phyloP scores from a whole-genome alignment of 495 filamentous ascomycete species.

The Podospora conica region DNA sequence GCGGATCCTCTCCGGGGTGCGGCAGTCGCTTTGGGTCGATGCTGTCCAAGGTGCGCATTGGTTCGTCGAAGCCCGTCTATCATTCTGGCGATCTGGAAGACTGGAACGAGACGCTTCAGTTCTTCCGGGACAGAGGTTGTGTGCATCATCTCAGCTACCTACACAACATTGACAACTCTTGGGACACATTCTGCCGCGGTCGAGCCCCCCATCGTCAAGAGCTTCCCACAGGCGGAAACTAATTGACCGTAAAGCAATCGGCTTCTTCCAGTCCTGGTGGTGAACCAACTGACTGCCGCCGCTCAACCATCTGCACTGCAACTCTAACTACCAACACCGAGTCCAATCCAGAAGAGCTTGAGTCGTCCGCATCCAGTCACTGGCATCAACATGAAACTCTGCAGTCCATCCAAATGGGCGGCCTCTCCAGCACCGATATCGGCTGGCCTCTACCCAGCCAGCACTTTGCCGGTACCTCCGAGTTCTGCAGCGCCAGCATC shows the following conservation, averaged over 20 bases:
- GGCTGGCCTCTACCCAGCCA: too few relatives aligned
- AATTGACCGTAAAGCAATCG: too few relatives aligned
- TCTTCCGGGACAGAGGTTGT: neutral
- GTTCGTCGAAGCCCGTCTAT: neutral
- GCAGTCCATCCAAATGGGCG: neutral
- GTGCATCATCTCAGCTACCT: neutral
- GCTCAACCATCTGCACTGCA: neutral
- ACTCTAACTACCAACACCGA: neutral
- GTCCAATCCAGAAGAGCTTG: too few relatives aligned
- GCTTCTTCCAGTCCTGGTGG: neutral
- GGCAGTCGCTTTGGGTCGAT: too few relatives aligned
- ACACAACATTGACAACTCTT: too few relatives aligned
- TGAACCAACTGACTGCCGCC: neutral
- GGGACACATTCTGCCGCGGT: too few relatives aligned
- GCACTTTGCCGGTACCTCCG: too few relatives aligned
- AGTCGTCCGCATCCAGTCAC: neutral
- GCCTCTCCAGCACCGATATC: neutral
- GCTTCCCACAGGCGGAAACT: too few relatives aligned
- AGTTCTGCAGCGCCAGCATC: too few relatives aligned
- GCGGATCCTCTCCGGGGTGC: neutral
- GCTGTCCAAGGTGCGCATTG: neutral
- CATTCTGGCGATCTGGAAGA: neutral
- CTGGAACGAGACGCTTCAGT: neutral
- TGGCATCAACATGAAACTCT: neutral
- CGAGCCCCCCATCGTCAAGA: too few relatives aligned